Evolutionary conservation across 495 filamentous ascomycete species (phyloP).

Genomic region (Daldinia childiae): DNA sequence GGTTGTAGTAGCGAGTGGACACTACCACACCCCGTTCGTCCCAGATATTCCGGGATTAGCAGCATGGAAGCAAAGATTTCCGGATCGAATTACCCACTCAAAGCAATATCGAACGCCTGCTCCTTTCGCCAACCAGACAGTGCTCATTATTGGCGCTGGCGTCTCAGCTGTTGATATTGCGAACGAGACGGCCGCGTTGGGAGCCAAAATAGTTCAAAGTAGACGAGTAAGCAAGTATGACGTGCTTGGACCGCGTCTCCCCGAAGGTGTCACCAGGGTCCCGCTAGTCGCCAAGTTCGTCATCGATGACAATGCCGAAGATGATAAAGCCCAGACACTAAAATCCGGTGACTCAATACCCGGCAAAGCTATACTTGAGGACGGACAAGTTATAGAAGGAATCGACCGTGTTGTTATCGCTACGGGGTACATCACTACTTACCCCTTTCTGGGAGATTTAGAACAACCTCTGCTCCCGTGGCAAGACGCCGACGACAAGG

Average conservation of each 20-base stretch:
- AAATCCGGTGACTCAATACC: constrained; percentile 31
- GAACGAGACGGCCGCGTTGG: constrained; percentile 61
- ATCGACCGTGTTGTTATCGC: constrained; percentile 67
- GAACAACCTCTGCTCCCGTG: constrained; percentile 49
- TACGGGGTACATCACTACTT: constrained; percentile 71
- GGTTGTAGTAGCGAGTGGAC: constrained; percentile 66
- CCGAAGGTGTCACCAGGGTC: constrained; percentile 59
- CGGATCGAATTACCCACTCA: constrained; percentile 64
- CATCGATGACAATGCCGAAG: constrained; percentile 32
- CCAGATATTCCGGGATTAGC: constrained; percentile 65
- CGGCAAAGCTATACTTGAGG: constrained; percentile 45
- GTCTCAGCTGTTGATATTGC: constrained; percentile 70
- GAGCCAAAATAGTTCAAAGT: constrained; percentile 65
- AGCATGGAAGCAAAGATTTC: constrained; percentile 62
- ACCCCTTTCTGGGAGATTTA: constrained; percentile 65
- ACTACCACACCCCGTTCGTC: constrained; percentile 66
- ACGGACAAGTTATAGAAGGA: constrained; percentile 54
- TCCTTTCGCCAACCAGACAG: constrained; percentile 57
- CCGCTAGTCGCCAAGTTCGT: constrained; percentile 56
- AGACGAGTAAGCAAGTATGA: constrained; percentile 67
- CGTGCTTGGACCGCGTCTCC: constrained; percentile 58
- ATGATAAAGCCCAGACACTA: constrained; percentile 26
- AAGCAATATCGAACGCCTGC: constrained; percentile 67
- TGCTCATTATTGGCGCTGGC: constrained; percentile 68
- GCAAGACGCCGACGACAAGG: constrained; percentile 55